Percentiles rank a stretch among this genome's conserved stretches.
Conservation (phyloP, 441 rosid genomes). For the Bocquillonia castaneifolia region DNA sequence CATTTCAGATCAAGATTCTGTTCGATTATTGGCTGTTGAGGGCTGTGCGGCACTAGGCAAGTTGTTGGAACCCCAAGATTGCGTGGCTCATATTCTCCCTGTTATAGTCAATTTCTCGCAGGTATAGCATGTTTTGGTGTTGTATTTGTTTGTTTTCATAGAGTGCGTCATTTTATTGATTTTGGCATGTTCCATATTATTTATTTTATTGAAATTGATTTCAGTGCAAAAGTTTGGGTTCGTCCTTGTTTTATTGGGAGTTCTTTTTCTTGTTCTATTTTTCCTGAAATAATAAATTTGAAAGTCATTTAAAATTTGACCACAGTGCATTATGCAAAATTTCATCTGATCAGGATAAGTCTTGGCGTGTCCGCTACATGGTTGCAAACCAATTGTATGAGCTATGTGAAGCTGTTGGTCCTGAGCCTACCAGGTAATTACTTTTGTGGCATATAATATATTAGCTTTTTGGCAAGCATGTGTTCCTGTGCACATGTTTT, state of each 20-base stretch:
- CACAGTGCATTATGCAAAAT: constrained; percentile 12
- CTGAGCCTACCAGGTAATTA: constrained; percentile 78
- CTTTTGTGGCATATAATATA: not conserved
- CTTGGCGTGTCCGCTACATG: constrained; percentile 99
- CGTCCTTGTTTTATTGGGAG: not conserved
- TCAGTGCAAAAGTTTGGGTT: not conserved
- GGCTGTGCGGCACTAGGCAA: constrained; percentile 92
- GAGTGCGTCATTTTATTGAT: not conserved
- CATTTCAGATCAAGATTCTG: constrained; percentile 87
- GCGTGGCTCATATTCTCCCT: constrained; percentile 77
- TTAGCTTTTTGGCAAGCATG: not conserved
- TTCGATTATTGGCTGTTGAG: constrained; percentile 93
- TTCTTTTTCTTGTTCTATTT: constrained; percentile 1
- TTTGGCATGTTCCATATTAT: not conserved
- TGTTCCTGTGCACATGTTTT: not conserved
- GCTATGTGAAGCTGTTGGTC: constrained; percentile 95
- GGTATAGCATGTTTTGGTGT: constrained; percentile 34
- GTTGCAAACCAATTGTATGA: constrained; percentile 95
- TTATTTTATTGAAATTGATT: not conserved
- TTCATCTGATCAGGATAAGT: constrained; percentile 61
- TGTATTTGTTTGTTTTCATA: not conserved
- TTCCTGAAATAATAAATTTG: not conserved
- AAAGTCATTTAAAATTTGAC: not conserved
- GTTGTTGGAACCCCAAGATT: constrained; percentile 84
- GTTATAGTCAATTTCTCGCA: constrained; percentile 86